Base-by-base conservation (phyloP, 2,329 filamentous ascomycete species). In the Pseudopyricularia javanii region DNA sequence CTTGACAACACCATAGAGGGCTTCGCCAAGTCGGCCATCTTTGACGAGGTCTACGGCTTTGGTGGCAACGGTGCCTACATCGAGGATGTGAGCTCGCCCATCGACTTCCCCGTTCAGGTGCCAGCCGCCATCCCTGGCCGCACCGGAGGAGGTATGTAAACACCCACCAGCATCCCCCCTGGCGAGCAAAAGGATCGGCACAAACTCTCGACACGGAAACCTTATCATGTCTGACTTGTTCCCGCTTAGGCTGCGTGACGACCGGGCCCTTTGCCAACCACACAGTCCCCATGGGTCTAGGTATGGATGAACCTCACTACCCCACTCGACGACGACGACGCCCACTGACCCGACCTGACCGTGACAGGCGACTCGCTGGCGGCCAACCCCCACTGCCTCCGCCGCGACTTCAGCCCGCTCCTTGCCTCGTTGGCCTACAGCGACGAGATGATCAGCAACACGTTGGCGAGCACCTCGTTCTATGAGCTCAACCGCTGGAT, bases 31-130 rank as follows among this genome's bases (percentile, higher is more conserved):
- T 50, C 48, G 8, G 28, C 48, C 17, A 43, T 51, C 49, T 51
- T 34, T 12, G 22, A 40, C 34, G 6, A 34, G 9, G 49, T 28
- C 2, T 40, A 37, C 34, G 49, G 49, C 24, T 43, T 51, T 15
- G 49, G 49, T 2, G 49, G 49, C 49, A 51, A 43, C 49, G 49
- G 49, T 20, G 49, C 26, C n/a, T 40, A 26, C 49, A 35, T 40
- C 34, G 48, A 50, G 17, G 48, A 34, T 14, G 48, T 50, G 1
- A 34, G 30, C 20, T 22, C 48, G 17, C 20, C 9, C 9, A 43
- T 43, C 3, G 37, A 43, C 12, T 35, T 50, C 32, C 32, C 32
- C 48, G 22, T 43, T 20, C 33, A 50, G 17, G 17, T 33, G 2
- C 48, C 48, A 3, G 24, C 33, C 8, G 20, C 24, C 30, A 34